phyloP scores from a whole-genome alignment of 1,284 basidiomycete species.

The Tylopilus sp. region DNA sequence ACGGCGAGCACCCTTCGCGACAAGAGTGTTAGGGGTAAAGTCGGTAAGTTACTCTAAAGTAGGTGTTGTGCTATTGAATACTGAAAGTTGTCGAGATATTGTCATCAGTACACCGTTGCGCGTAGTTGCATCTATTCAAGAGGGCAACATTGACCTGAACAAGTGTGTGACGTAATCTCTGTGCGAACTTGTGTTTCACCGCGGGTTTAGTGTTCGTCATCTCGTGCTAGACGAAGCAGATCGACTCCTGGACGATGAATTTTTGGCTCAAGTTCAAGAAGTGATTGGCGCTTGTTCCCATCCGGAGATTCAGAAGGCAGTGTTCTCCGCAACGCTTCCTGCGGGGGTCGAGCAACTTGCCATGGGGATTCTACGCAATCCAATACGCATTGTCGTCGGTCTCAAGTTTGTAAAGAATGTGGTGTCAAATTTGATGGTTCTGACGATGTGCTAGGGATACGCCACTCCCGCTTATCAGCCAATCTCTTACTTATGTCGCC shows the following conservation, averaged over 20 bases:
- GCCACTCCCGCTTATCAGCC: constrained; percentile 77
- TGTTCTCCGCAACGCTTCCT: constrained; percentile 94
- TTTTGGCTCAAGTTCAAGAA: constrained; percentile 86
- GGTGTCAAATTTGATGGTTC: constrained; percentile 1
- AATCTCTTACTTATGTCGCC: constrained; percentile 88
- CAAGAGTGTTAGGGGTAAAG: constrained; percentile 67
- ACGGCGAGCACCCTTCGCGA: constrained; percentile 73
- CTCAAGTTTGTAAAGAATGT: constrained; percentile 64
- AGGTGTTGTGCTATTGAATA: background rate
- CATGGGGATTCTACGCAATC: constrained; percentile 78
- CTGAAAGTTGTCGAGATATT: constrained; percentile 53
- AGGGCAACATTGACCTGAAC: constrained; percentile 63
- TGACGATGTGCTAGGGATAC: constrained; percentile 70
- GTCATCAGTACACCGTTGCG: constrained; percentile 81
- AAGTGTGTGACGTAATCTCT: constrained; percentile 53
- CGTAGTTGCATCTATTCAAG: constrained; percentile 71
- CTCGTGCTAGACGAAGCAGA: constrained; percentile 91
- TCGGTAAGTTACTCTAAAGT: constrained; percentile 52
- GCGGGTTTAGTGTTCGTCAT: constrained; percentile 65
- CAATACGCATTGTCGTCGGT: constrained; percentile 90
- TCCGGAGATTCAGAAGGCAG: constrained; percentile 76
- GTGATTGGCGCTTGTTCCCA: constrained; percentile 83
- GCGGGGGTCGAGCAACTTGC: constrained; percentile 86
- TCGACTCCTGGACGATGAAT: constrained; percentile 86
- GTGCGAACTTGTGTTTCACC: constrained; percentile 1